Base-by-base conservation (phyloP, 2,329 filamentous ascomycete species). In the Drechslerella stenobrocha region DNA sequence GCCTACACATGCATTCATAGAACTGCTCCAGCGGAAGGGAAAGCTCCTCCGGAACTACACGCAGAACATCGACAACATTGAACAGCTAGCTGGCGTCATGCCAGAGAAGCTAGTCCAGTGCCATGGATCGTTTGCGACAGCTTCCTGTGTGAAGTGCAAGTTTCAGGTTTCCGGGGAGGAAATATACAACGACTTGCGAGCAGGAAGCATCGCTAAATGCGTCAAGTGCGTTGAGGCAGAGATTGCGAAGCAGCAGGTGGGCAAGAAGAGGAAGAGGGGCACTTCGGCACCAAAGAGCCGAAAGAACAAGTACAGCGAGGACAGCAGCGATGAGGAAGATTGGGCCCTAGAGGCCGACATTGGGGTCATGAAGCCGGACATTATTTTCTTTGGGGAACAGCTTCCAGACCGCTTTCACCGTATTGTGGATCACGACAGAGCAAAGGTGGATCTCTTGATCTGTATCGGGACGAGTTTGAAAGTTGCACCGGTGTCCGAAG, bases 61-160 rank as follows among this genome's bases (percentile, higher is more conserved):
- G 0, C 93, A 98, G 76, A 98, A 98, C 76, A 97, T 98, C 74
- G 93, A 98, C 79, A 96, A 96, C 73, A 85, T 96, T 52, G 92
- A 98, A 76, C 83, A 86, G 69, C 86, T 88, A 73, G 92, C 92
- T 0, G 93, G 93, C 20, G 89, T 98, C 66, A 78, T 80, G 20
- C 82, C 84, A 1, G 86, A 89, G 30, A 95, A 93, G 74, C 82
- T 97, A 15, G 87, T 98, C 24, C 92, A 98, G 77, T 97, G 93
- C 75, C 93, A 98, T 75, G 93, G 93, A 67, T 96, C 90, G 4
- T 97, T 96, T 78, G 91, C 91, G 42, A 95, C 88, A 0, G 93
- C 93, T 20, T 89, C 86, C 1, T 98, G 93, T 76, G 83, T 93
- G 45, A 86, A 88, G 74, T 98, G 93, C 76, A 81, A 83, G 47